Percentiles rank a stretch among this genome's conserved stretches.
Conservation (phyloP, 208 protist genomes). For the Phytomonas sp. region DNA sequence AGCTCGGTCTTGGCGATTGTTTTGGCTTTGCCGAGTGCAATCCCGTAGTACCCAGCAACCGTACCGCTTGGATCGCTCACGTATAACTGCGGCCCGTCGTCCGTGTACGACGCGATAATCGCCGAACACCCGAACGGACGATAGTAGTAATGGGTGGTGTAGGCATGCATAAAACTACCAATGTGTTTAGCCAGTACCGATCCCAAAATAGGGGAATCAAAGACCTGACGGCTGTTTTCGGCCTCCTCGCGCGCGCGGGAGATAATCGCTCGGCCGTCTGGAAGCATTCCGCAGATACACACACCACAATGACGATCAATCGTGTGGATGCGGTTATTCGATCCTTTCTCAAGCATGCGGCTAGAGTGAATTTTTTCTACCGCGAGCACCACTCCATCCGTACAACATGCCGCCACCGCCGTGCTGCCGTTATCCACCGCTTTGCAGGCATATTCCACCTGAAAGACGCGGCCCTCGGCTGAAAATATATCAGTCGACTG, state of each 20-base stretch:
- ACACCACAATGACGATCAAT: conserved; percentile 92
- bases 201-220: conserved; percentile 89
- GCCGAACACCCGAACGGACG: conserved; percentile 95
- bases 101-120: conserved; percentile 91
- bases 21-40: conserved; percentile 97
- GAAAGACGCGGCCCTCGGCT: conserved; percentile 98
- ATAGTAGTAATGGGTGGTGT: conserved; percentile 92
- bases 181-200: conserved; percentile 86
- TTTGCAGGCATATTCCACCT: conserved; percentile 99
- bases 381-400: conserved; percentile 97
- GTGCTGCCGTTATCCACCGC: conserved; percentile 99
- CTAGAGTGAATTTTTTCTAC: conserved; percentile 97
- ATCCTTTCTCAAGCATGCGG: conserved; percentile 93
- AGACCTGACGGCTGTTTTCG: conserved; percentile 88
- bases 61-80: conserved; percentile 96
- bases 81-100: conserved; percentile 94
- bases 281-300: conserved; percentile 92
- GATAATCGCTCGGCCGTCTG: conserved; percentile 94
- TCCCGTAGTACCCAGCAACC: conserved; percentile 92
- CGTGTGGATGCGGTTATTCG: conserved; percentile 93
- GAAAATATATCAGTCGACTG: conserved; percentile 97
- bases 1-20: conserved; percentile 97
- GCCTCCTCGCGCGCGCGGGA: conserved; percentile 90
- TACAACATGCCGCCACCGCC: conserved; percentile 93
- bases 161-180: conserved; percentile 92